A percentile compares a stretch with the other conserved stretches of the same genome.
These are phyloP conservation scores for Stephania cephalantha DNA, from an alignment of 164 flowering plant genomes.

Conservation along the genomic window DNA sequence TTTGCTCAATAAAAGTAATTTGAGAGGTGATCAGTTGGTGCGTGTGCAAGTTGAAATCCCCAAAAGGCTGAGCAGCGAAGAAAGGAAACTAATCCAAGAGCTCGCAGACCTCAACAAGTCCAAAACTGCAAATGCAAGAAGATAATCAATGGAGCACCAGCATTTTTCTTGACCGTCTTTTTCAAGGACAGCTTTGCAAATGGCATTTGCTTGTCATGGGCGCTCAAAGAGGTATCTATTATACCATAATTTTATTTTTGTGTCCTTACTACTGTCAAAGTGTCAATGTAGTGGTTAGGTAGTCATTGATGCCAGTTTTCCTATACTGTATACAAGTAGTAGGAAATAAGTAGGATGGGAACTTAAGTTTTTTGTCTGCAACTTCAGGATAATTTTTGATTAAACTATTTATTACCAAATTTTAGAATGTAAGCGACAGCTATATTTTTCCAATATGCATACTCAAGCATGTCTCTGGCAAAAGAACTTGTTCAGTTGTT, in stretches of 20 bases:
- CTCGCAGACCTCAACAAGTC: constrained; percentile 63
- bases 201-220: neutral
- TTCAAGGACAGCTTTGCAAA: neutral
- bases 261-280: neutral
- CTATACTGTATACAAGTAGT: neutral
- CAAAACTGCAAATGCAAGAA: constrained; percentile 49
- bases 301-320: neutral
- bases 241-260: neutral
- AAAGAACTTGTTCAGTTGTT: neutral
- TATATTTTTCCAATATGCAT: neutral
- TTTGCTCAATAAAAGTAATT: constrained; percentile 51
- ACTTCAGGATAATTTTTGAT: neutral
- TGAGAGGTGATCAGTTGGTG: constrained; percentile 93
- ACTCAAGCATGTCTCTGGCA: neutral
- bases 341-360: neutral
- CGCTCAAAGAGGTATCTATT: neutral
- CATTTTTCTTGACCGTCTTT: neutral
- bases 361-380: neutral
- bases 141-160: constrained; percentile 15
- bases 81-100: constrained; percentile 82
- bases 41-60: constrained; percentile 92
- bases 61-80: constrained; percentile 66
- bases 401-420: neutral
- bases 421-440: neutral
- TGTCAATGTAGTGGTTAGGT: neutral